A percentile compares a stretch with the other conserved stretches of the same genome.
phyloP scores from a whole-genome alignment of 2,329 filamentous ascomycete genomes.

The Harringtonia lauricola region DNA sequence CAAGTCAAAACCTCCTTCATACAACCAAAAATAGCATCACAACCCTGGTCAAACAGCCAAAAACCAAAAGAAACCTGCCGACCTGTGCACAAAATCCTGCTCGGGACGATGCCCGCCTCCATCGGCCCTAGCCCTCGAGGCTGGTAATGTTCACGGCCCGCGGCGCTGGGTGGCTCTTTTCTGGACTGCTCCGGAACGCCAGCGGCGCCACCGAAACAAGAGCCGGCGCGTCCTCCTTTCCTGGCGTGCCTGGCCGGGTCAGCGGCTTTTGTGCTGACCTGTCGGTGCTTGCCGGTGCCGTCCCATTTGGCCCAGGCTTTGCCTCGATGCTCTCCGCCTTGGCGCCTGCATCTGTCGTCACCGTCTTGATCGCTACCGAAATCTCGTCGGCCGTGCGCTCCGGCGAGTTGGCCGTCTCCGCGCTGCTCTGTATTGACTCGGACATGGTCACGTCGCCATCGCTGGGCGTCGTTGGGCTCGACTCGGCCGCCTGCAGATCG shows the following conservation, averaged over 20 bases:
- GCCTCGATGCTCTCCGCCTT: background rate
- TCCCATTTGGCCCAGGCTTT: too few relatives aligned
- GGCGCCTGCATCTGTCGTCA: background rate
- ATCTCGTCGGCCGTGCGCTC: slow-evolving; percentile 8
- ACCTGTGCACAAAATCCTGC: background rate
- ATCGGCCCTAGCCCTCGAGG: slow-evolving; percentile 12
- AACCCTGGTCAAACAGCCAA: too few relatives aligned
- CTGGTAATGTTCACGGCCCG: slow-evolving; percentile 2
- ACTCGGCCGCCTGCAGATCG: background rate
- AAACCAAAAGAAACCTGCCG: background rate
- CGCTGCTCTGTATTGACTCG: slow-evolving; percentile 6
- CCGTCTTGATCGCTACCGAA: slow-evolving; percentile 15
- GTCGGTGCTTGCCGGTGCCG: too few relatives aligned
- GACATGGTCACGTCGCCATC: slow-evolving; percentile 7
- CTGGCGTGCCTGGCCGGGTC: slow-evolving; percentile 5
- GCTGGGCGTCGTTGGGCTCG: background rate
- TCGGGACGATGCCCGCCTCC: slow-evolving; percentile 13
- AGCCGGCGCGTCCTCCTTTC: slow-evolving; percentile 10
- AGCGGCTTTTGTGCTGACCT: too few relatives aligned
- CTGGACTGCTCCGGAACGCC: slow-evolving; percentile 51
- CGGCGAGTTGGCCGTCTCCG: slow-evolving; percentile 6
- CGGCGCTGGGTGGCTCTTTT: slow-evolving; percentile 32
- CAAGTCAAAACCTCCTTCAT: too few relatives aligned
- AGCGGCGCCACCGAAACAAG: slow-evolving; percentile 25
- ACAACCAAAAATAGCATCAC: too few relatives aligned